Evolutionary conservation across 2,329 filamentous ascomycete species (phyloP), one percentile per base, ranked within the genome.

Genomic region (Verticillium nubilum): DNA sequence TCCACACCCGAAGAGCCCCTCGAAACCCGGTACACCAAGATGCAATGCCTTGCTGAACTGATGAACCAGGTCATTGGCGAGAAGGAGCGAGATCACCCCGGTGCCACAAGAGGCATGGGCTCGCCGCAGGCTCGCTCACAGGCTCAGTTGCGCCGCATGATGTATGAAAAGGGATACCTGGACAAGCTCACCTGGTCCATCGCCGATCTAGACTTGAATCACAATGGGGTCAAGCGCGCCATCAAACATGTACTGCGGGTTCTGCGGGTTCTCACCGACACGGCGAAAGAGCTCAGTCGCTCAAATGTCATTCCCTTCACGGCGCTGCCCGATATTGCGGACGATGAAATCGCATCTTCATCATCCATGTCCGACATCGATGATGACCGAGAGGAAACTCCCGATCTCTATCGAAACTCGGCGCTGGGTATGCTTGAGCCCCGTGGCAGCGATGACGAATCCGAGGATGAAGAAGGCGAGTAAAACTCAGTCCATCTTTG

Each of bases 161-260:
- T 99, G 95, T 98, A 96, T 68, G 95, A 99, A 76, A 99, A 98
- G 77, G 92, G 96, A 59, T 97, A 95, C 71, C 88, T 98, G 62
- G 85, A 90, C 26, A 90, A 94, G 54, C 77, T 99, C 61, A 98
- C 95, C 2, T 86, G 88, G 13, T 96, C 96, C 1, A 93, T 99
- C 67, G 92, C 95, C 19, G 96, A 99, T 68, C 89, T 99, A 61
- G 95, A 97, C 71, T 84, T 99, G 62, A 96, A 96, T 66, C 97
- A 96, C 73, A 93, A 94, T 0, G 89, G 91, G 27, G 91, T 96
- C 17, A 97, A 96, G 78, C 87, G 93, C 54, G 93, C 93, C 15
- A 92, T 99, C 68, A 99, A 98, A 76, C 96, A 97, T 73, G 97
- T 99, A 58, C 81, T 99, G 53, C 89, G 91, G 37, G 94, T 96